Percentiles rank a stretch among this genome's conserved stretches.
Evolutionary conservation across 305 asterid genomes (phyloP).

Genomic region (Plantago coronopus): DNA sequence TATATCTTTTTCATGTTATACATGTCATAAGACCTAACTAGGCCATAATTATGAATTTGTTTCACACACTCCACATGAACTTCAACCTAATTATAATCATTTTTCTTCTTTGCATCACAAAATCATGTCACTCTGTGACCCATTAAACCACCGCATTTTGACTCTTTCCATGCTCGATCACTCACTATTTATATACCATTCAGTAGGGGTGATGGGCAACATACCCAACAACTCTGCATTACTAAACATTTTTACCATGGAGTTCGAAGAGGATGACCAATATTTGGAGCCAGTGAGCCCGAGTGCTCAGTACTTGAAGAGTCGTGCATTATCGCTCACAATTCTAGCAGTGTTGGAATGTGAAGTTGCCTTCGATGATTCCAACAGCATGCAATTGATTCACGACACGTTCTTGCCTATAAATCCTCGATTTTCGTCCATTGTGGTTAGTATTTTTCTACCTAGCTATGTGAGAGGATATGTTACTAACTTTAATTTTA

Average conservation of each 20-base stretch:
- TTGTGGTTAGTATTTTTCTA: constrained; percentile 49
- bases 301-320: constrained; percentile 43
- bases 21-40: not conserved
- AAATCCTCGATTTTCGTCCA: constrained; percentile 61
- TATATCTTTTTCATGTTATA: not conserved
- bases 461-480: no score
- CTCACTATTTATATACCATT: not conserved
- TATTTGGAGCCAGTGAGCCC: constrained; percentile 54
- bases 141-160: no score
- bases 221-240: not conserved
- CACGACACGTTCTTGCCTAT: constrained; percentile 45
- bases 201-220: not conserved
- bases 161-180: not conserved
- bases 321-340: constrained; percentile 47
- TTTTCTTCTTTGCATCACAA: not conserved
- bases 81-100: no score
- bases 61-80: not conserved
- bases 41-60: not conserved
- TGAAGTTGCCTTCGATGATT: constrained; percentile 39
- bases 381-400: constrained; percentile 30
- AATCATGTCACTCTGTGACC: not conserved
- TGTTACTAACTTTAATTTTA: no score
- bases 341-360: constrained; percentile 51
- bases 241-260: constrained; percentile 17
- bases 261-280: constrained; percentile 29